Percentiles rank a stretch among this genome's conserved stretches.
Conservation (phyloP, 257 asterid genomes). For the Linderniella brevidens region DNA sequence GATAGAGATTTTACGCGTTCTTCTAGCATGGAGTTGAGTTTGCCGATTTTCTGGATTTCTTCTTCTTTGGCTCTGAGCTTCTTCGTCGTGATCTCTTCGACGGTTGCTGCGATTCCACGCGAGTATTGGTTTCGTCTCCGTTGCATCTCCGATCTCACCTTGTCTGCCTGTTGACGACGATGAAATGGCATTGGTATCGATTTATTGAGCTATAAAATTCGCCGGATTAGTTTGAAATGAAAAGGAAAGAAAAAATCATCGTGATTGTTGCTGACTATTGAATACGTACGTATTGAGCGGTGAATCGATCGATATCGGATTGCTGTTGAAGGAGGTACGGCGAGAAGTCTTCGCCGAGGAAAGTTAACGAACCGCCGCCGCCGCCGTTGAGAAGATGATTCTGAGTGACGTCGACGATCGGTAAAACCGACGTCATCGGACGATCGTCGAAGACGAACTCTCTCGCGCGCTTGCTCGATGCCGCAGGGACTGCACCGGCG, state of each 20-base stretch:
- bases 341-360: slow-evolving; percentile 56
- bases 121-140: slow-evolving; percentile 23
- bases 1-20: slow-evolving; percentile 30
- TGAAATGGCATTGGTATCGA: too few relatives aligned
- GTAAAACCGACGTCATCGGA: slow-evolving; percentile 4
- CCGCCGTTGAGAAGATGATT: slow-evolving; percentile 8
- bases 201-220: too few relatives aligned
- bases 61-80: slow-evolving; percentile 27
- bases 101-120: slow-evolving; percentile 22
- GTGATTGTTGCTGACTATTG: too few relatives aligned
- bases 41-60: slow-evolving; percentile 24
- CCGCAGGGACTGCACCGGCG: slow-evolving; percentile 1
- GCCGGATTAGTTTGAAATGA: neutral
- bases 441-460: slow-evolving; percentile 10
- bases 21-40: slow-evolving; percentile 29
- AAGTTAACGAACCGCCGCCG: slow-evolving; percentile 26
- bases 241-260: neutral
- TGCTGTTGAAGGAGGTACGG: slow-evolving; percentile 46
- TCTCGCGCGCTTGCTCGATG: slow-evolving; percentile 46
- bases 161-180: slow-evolving; percentile 24
- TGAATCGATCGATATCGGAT: slow-evolving; percentile 35
- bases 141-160: slow-evolving; percentile 24
- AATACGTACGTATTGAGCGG: slow-evolving; percentile 39
- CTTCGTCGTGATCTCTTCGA: slow-evolving; percentile 22
- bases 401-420: slow-evolving; percentile 11